These are phyloP conservation scores for Russula sp. DNA, from an alignment of 768 basidiomycete species.

Conservation along the genomic window DNA sequence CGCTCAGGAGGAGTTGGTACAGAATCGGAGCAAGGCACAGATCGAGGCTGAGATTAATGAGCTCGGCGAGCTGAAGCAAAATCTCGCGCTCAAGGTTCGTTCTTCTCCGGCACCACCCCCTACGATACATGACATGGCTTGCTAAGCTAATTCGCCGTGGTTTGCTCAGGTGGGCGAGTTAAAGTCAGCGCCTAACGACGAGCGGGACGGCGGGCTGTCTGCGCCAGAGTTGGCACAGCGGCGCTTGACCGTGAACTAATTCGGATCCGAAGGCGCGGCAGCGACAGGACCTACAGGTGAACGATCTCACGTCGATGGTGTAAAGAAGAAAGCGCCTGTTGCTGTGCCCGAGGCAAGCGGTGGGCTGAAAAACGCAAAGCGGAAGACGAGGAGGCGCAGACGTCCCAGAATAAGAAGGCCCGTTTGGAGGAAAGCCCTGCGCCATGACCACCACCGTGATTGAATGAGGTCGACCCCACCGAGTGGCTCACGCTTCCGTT, in stretches of 20 bases:
- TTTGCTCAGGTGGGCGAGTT: slow-evolving; percentile 80
- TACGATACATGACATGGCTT: too few species aligned
- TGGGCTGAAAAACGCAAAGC: slow-evolving; percentile 62
- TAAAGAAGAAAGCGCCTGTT: slow-evolving; percentile 56
- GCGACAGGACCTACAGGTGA: slow-evolving; percentile 49
- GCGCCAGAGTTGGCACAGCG: slow-evolving; percentile 71
- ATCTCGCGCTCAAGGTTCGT: slow-evolving; percentile 74
- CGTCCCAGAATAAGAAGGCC: slow-evolving; percentile 61
- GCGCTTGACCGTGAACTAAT: slow-evolving; percentile 68
- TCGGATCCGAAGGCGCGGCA: slow-evolving; percentile 37
- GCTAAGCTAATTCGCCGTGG: not conserved
- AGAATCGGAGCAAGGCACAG: slow-evolving; percentile 68
- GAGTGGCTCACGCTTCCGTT: too few species aligned
- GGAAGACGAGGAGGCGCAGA: slow-evolving; percentile 52
- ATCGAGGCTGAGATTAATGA: slow-evolving; percentile 80
- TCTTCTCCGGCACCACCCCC: too few species aligned
- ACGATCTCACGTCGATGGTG: slow-evolving; percentile 84
- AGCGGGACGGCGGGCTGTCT: slow-evolving; percentile 39
- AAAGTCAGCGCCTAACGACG: slow-evolving; percentile 70
- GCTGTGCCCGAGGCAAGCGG: slow-evolving; percentile 36
- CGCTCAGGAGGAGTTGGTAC: slow-evolving; percentile 53
- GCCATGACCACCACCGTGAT: slow-evolving; percentile 30
- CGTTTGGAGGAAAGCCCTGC: slow-evolving; percentile 46
- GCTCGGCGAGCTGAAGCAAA: slow-evolving; percentile 67
- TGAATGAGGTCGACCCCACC: too few species aligned